Conservation (phyloP, 495 filamentous ascomycete genomes). For the Trichoderma asperelloides region DNA sequence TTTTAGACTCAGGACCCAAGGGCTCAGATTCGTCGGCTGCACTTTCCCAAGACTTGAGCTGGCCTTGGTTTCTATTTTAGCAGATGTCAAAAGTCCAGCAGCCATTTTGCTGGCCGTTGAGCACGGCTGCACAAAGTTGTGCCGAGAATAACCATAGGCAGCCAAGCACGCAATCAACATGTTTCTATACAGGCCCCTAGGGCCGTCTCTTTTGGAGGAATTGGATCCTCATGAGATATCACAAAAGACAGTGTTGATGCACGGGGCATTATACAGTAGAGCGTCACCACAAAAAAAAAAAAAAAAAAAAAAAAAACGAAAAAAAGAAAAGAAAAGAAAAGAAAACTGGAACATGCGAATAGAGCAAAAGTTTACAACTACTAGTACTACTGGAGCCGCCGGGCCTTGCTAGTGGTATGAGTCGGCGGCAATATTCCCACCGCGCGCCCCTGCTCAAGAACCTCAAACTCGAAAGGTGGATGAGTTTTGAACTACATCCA, state of each 20-base stretch:
- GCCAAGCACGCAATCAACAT: not conserved
- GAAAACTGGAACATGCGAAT: not conserved
- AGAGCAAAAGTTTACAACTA: not conserved
- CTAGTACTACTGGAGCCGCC: not conserved
- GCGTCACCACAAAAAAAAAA: not conserved
- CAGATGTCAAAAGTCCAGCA: not conserved
- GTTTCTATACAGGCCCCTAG: not conserved
- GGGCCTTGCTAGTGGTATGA: not conserved
- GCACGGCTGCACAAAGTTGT: not conserved
- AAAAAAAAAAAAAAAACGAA: not conserved
- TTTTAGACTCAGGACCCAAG: not conserved
- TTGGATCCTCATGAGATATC: not conserved
- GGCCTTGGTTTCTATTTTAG: not conserved
- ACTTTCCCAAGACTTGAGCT: not conserved
- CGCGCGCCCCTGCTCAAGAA: not conserved
- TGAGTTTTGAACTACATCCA: not conserved
- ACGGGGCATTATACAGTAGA: not conserved
- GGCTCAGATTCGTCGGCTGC: not conserved
- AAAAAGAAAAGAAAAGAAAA: not conserved
- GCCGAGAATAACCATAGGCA: not conserved
- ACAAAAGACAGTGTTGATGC: not conserved
- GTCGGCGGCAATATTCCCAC: not conserved
- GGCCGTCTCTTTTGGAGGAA: not conserved
- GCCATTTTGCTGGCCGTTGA: not conserved
- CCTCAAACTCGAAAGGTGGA: not conserved